phyloP scores from a whole-genome alignment of 148 eudicot species.

The Chenopodium suecicum region DNA sequence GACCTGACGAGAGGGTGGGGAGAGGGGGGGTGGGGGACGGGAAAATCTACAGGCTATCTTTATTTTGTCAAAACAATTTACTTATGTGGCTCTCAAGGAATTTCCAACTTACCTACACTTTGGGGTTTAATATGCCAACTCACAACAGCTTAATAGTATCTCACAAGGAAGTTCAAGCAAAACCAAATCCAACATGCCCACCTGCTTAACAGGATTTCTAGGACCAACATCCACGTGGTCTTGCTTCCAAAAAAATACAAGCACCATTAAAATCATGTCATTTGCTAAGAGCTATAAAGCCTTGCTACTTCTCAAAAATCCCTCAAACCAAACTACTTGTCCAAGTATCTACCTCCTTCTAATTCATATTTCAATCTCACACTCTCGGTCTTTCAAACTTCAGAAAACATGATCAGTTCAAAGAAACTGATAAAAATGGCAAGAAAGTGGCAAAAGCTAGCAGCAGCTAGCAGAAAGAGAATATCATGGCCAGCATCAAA shows the following conservation, averaged over 20 bases:
- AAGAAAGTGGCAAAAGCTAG: conserved; percentile 28
- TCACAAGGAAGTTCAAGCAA: not conserved
- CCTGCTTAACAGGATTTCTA: not conserved
- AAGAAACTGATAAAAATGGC: conserved; percentile 31
- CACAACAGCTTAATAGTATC: not conserved
- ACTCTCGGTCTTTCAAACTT: not conserved
- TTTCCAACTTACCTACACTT: not conserved
- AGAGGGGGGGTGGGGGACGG: too few species aligned
- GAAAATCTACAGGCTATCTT: too few species aligned
- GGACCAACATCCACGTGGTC: conserved; percentile 13
- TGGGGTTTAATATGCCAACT: not conserved
- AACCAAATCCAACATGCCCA: not conserved
- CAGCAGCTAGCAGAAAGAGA: conserved; percentile 23
- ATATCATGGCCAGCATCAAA: conserved; percentile 4
- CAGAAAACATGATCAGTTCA: conserved; percentile 26
- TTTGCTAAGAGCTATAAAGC: not conserved
- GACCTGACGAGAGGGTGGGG: too few species aligned
- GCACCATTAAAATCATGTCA: not conserved
- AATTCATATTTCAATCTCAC: not conserved
- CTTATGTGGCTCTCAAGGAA: not conserved
- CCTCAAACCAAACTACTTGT: not conserved
- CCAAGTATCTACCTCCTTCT: not conserved
- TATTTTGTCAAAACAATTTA: not conserved
- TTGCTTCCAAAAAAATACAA: not conserved
- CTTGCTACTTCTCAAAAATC: not conserved